Conservation (phyloP, 345 rosid species). For the Eucalyptus lansdowneana region DNA sequence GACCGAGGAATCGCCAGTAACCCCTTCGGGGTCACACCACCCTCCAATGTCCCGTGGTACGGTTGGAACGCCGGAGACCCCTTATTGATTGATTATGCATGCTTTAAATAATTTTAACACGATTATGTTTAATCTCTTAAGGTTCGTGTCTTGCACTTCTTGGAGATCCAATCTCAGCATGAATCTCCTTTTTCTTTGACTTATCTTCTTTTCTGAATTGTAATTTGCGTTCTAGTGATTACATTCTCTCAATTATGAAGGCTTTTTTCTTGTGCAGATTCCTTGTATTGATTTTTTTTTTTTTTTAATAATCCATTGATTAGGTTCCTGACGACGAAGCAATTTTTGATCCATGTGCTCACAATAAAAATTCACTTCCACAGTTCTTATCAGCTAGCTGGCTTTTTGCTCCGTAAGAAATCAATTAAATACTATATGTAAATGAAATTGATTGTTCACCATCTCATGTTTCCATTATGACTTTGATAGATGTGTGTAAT, state of each 20-base stretch:
- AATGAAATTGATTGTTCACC: not conserved
- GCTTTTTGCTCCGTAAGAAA: not conserved
- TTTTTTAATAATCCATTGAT: not conserved
- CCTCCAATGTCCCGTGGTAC: too few species aligned
- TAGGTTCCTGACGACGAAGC: not conserved
- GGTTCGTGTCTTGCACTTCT: not conserved
- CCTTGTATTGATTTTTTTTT: not conserved
- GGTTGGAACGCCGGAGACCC: too few species aligned
- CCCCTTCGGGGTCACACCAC: too few species aligned
- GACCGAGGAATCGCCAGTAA: too few species aligned
- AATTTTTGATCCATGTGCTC: not conserved
- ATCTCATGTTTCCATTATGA: not conserved
- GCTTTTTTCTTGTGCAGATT: not conserved
- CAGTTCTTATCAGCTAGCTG: not conserved
- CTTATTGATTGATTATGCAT: not conserved
- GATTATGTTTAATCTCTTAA: not conserved
- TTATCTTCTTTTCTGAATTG: not conserved
- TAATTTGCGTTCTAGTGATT: not conserved
- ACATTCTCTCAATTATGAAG: not conserved
- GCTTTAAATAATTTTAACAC: not conserved
- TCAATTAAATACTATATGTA: not conserved
- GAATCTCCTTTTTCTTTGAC: not conserved
- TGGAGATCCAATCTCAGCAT: not conserved
- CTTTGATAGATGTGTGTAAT: not conserved
- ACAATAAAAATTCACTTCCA: not conserved